Evolutionary conservation across 2,329 filamentous ascomycete genomes (phyloP), one percentile per base, ranked within the genome.

Genomic region (Cladosporium oxysporum): DNA sequence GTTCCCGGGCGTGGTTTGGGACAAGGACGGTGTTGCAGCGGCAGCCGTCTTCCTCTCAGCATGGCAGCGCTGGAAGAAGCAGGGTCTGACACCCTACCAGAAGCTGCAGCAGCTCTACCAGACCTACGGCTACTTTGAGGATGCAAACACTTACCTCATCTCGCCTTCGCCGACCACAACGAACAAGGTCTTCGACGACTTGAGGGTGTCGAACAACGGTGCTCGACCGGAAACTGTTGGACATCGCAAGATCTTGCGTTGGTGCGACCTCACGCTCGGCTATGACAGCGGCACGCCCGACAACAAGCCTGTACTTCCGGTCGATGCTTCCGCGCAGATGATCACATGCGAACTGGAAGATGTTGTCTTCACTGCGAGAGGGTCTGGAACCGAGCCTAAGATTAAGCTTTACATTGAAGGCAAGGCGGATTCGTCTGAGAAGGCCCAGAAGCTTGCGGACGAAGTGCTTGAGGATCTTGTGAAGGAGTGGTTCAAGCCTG

Each of bases 351-450:
- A 87, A 79, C 74, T 89, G 49, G 82, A 86, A 31, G 82, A 82
- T 23, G 80, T 87, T 14, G 81, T 84, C 28, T 88, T 88, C 70
- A 89, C 87, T 2, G 80, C 88, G 26, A 77, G 87, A 70, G 86
- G 83, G 1, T 88, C 86, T 2, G 87, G 87, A 1, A 90, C 87
- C 1, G 87, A 90, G 75, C 87, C 87, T 0, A 90, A 90, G 79
- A 87, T 90, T 68, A 90, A 90, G 74, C 70, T 85, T 55, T 85
- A 85, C 69, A 83, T 85, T 61, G 83, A 85, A 68, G 82, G 79
- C 52, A 79, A 76, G 61, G 81, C 77, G 2, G 73, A 72, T 52
- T 80, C 75, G 12, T 76, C 77, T 16, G 77, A 77, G 23, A 76
- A 76, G 60, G 83, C 83, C 14, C 81, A 80, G 67, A 68, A 64